Evolutionary conservation across 352 stramenopile genomes (phyloP), one percentile per base, ranked within the genome.

Genomic region (Pythium chondricola): DNA sequence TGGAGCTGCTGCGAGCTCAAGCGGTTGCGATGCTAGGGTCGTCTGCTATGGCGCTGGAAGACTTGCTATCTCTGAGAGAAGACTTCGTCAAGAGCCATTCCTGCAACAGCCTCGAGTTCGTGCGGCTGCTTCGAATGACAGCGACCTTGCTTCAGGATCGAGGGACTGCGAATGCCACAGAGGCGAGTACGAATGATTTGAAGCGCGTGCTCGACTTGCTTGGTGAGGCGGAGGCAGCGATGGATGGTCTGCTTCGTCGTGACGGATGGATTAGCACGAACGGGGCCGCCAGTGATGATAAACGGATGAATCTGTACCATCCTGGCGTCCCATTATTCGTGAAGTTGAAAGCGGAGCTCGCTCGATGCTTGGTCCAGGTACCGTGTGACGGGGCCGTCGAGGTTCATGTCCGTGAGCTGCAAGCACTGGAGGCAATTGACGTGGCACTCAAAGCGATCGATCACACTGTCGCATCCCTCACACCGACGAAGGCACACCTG

Each of bases 231-330:
- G 61, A 82, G 48, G 32, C n/a, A 1, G 48, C 65, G 5, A 25
- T 91, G 22, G 71, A 85, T 48, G 24, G 18, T 1, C 13, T 84
- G 27, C 47, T 91, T 25, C 52, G 68, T 25, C 63, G 67, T 10
- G 65, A 82, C 46, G 79, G 79, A 11, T 91, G 79, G 79, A 70
- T 83, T 26, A 74, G 79, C 3, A 50, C 71, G 2, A n/a, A 62
- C 14, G 31, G 44, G 13, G 31, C 38, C n/a, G 6, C 17, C 2
- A 36, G 46, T 10, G 39, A 20, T 18, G 58, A 63, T 26, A 74
- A 68, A 52, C 62, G 70, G 4, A 35, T 85, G 31, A 82, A 65
- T 31, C 16, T 89, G 9, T 88, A 86, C 53, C 66, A 71, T 16
- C 61, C 80, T 16, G 58, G 50, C 2, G 46, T 88, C n/a, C 55